Evolutionary conservation across 2,329 filamentous ascomycete genomes (phyloP), one percentile per base, ranked within the genome.

Genomic region (Cercospora citrullina): DNA sequence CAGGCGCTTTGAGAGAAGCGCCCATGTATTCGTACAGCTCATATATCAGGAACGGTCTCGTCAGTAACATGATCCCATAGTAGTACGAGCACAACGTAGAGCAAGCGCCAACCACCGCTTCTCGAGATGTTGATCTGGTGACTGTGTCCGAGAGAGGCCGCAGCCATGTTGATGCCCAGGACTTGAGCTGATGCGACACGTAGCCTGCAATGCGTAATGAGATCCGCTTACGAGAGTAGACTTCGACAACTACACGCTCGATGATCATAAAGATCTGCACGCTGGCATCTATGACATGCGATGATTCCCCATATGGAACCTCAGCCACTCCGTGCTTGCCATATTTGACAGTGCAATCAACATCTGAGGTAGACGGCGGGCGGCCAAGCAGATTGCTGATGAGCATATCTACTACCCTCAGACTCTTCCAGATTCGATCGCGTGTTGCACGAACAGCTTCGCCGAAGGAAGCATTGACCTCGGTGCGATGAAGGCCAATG

Each of bases 41-140:
- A 70, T 84, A 86, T 28, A 85, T 81, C 10, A 86, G 76, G 65
- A 86, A 86, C 0, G 84, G 84, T n/a, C 84, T 77, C 6, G 84
- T 85, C 4, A 86, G 74, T 3, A 86, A 76, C 74, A 86, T 85
- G 53, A 86, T 85, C 1, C 82, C 84, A 77, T 84, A 86, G 72
- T 85, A 85, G 66, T 86, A 86, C 3, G 84, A 80, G 33, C 82
- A 82, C 14, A 85, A 79, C 1, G 83, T 79, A 51, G 85, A 84
- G n/a, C 82, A 83, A 5, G 83, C 81, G 2, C 83, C 82, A 7
- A 84, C 73, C 7, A 65, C 39, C 12, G 33, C 66, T 33, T 65
- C 63, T 10, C 66, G 45, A 28, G 64, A 42, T 2, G 57, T 16
- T 14, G 33, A 30, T 3, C 28, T 39, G 31, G 28, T 18, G 2